Evolutionary conservation across 2,329 filamentous ascomycete genomes (phyloP), one percentile per base, ranked within the genome.

Genomic region (Xylogone sp.): DNA sequence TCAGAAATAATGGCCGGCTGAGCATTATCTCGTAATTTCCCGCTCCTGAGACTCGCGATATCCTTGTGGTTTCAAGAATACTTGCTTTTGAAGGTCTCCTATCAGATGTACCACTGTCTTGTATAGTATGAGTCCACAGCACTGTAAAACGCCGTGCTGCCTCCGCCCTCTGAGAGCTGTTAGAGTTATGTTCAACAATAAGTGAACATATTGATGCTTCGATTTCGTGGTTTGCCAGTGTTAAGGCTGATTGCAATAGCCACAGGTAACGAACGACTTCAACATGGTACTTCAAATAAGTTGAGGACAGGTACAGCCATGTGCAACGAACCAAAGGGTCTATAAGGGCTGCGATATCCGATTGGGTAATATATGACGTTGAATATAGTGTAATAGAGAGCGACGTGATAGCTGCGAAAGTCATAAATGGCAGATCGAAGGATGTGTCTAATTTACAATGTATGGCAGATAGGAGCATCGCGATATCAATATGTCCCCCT

Each of bases 201-300:
- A 92, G 71, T 21, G 80, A 77, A 21, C 84, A 80, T 42, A 96
- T 82, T 0, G 88, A 83, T 21, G 89, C 90, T 68, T 96, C 92
- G 3, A 96, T 85, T 44, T 91, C 82, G 48, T 87, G 84, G 59
- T 85, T 84, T 1, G 78, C 72, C 39, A 78, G 72, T 1, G 86
- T 81, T 12, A 96, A 78, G 1, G 84, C 79, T 21, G 78, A 81
- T 60, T 97, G 91, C 48, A 99, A 73, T 58, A 90, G 84, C 89
- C 94, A 96, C 39, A 99, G 73, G 59, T 84, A 87, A 52, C 88
- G 84, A 8, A 95, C 89, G 18, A 91, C 86, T 71, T 99, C 95
- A 27, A 99, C 92, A 64, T 97, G 94, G 59, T 93, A 95, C 65
- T 96, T 96, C 0, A 92, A 91, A 56, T 86, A 85, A 12, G 84